These are phyloP conservation scores for Hypericum androsaemum DNA, from an alignment of 345 rosid genomes.

Conservation along the genomic window DNA sequence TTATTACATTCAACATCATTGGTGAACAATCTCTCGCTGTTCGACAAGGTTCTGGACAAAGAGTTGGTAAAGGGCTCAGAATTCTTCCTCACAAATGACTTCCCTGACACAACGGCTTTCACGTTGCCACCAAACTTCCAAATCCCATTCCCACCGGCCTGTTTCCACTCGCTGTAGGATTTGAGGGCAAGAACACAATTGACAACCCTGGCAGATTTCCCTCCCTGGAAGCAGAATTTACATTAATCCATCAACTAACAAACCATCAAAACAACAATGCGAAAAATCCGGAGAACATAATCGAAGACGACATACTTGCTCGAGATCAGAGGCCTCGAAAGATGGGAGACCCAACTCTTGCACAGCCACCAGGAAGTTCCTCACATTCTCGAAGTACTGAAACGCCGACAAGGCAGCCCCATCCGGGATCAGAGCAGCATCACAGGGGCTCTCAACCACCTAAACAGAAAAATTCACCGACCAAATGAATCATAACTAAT, in stretches of 20 bases:
- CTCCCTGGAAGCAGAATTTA: constrained; percentile 39
- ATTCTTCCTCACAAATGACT: constrained; percentile 57
- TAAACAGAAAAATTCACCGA: constrained; percentile 7
- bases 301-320: constrained; percentile 38
- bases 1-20: constrained; percentile 38
- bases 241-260: neutral
- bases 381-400: constrained; percentile 82
- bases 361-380: constrained; percentile 75
- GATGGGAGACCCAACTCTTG: constrained; percentile 64
- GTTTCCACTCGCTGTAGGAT: constrained; percentile 76
- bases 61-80: constrained; percentile 65
- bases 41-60: constrained; percentile 48
- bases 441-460: constrained; percentile 80
- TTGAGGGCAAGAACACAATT: constrained; percentile 69
- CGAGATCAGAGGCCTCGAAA: constrained; percentile 89
- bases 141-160: constrained; percentile 56
- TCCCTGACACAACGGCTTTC: constrained; percentile 39
- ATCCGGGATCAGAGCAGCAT: constrained; percentile 57
- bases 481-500: neutral
- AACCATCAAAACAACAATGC: neutral
- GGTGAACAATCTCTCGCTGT: constrained; percentile 29
- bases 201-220: constrained; percentile 71
- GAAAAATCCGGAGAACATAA: neutral
- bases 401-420: constrained; percentile 84
- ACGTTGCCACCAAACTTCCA: constrained; percentile 78